A percentile compares a stretch with the other conserved stretches of the same genome.
Conservation (phyloP, 1,139 yeast species). For the Debaryomycetaceae sp. region DNA sequence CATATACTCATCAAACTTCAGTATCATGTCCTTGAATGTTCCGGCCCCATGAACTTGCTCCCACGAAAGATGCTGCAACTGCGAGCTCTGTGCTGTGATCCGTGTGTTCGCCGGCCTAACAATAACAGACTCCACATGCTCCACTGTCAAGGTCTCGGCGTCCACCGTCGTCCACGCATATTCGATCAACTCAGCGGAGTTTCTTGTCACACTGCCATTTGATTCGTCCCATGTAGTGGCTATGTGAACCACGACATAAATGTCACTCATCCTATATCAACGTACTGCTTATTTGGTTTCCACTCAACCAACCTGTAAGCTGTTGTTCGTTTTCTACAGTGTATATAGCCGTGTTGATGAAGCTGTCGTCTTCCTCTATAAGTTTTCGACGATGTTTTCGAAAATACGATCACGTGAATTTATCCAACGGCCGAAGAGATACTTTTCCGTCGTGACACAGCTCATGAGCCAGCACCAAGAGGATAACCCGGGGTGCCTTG, state of each 20-base stretch:
- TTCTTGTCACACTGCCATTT: constrained; percentile 55
- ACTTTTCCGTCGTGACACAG: not conserved
- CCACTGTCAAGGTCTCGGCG: constrained; percentile 30
- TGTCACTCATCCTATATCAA: constrained; percentile 44
- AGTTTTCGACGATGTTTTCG: not conserved
- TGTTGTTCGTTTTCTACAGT: not conserved
- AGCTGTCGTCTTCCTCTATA: not conserved
- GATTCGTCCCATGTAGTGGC: constrained; percentile 71
- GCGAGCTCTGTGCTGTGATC: constrained; percentile 59
- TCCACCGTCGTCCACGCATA: constrained; percentile 59
- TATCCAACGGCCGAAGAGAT: not conserved
- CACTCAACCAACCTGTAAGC: not conserved
- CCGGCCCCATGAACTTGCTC: constrained; percentile 56
- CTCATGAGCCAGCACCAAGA: too few relatives aligned
- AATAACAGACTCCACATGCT: constrained; percentile 40
- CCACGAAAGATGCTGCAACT: constrained; percentile 55
- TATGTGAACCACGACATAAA: constrained; percentile 59
- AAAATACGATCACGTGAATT: not conserved
- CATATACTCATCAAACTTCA: constrained; percentile 47
- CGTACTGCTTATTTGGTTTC: not conserved
- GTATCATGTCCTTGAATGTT: constrained; percentile 59
- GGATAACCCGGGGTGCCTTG: too few relatives aligned
- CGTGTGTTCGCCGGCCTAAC: constrained; percentile 69
- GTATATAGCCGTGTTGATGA: not conserved
- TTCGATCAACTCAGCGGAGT: constrained; percentile 63